phyloP scores from a whole-genome alignment of 768 basidiomycete species.

The Austroboletus eburneus region DNA sequence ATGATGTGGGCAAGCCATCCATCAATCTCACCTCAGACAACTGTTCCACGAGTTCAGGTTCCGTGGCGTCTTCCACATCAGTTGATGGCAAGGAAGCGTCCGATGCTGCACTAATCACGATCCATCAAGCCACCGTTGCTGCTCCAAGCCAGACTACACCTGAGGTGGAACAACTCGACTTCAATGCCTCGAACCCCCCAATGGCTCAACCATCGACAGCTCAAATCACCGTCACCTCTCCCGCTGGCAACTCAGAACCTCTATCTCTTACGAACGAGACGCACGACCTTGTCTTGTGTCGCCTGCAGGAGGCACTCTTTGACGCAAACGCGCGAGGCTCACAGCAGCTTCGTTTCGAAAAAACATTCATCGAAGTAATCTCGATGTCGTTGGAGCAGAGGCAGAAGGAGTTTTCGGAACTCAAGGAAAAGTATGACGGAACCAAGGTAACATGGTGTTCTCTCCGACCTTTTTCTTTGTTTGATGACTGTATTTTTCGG shows the following conservation, averaged over 20 bases:
- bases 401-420: conserved; percentile 52
- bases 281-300: conserved; percentile 43
- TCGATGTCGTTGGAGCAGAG: conserved; percentile 61
- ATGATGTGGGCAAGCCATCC: neutral
- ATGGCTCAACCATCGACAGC: conserved; percentile 17
- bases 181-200: conserved; percentile 18
- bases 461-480: neutral
- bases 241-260: conserved; percentile 28
- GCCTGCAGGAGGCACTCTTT: conserved; percentile 58
- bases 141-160: conserved; percentile 11
- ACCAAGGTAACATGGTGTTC: conserved; percentile 64
- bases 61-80: neutral
- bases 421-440: conserved; percentile 79
- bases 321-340: conserved; percentile 58
- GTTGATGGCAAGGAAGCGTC: conserved; percentile 3
- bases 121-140: conserved; percentile 26
- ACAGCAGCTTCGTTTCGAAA: conserved; percentile 65
- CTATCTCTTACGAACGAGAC: conserved; percentile 31
- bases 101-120: conserved; percentile 14
- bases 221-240: conserved; percentile 44
- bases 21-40: neutral
- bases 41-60: neutral
- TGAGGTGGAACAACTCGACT: conserved; percentile 24
- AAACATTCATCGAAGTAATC: conserved; percentile 67
- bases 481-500: neutral